A percentile compares a stretch with the other conserved stretches of the same genome.
phyloP scores from a whole-genome alignment of 1,284 basidiomycete genomes.

The Stygiomarasmius scandens region DNA sequence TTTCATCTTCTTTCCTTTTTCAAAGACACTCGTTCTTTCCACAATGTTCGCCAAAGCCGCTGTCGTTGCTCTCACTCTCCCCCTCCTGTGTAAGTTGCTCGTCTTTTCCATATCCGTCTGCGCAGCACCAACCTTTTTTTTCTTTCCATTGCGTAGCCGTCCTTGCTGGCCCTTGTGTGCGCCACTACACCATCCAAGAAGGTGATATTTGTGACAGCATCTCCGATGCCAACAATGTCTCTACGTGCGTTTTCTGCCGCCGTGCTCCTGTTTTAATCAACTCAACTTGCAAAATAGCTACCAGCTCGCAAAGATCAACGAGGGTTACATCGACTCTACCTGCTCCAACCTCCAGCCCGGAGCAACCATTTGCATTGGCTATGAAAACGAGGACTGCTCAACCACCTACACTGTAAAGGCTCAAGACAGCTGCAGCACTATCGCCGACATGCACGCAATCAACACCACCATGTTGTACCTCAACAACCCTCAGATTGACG shows the following conservation, averaged over 20 bases:
- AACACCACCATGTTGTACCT: constrained; percentile 52
- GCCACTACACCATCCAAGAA: constrained; percentile 58
- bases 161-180: constrained; percentile 53
- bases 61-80: constrained; percentile 42
- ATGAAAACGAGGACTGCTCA: constrained; percentile 48
- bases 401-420: constrained; percentile 50
- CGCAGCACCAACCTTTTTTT: constrained; percentile 20
- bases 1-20: neutral
- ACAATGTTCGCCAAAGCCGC: constrained; percentile 51
- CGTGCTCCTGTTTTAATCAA: too few relatives aligned
- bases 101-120: neutral
- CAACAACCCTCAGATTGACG: constrained; percentile 73
- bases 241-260: constrained; percentile 58
- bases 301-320: constrained; percentile 69
- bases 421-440: constrained; percentile 53
- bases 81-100: constrained; percentile 41
- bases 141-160: constrained; percentile 32
- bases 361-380: constrained; percentile 52
- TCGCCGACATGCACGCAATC: constrained; percentile 40
- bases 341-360: constrained; percentile 64
- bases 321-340: constrained; percentile 43
- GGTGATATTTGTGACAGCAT: constrained; percentile 74
- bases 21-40: neutral
- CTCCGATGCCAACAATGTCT: constrained; percentile 63
- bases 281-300: constrained; percentile 49